A percentile compares a stretch with the other conserved stretches of the same genome.
Conservation (phyloP, 129 eudicot genomes). For the Centrapalus pauciflorus region DNA sequence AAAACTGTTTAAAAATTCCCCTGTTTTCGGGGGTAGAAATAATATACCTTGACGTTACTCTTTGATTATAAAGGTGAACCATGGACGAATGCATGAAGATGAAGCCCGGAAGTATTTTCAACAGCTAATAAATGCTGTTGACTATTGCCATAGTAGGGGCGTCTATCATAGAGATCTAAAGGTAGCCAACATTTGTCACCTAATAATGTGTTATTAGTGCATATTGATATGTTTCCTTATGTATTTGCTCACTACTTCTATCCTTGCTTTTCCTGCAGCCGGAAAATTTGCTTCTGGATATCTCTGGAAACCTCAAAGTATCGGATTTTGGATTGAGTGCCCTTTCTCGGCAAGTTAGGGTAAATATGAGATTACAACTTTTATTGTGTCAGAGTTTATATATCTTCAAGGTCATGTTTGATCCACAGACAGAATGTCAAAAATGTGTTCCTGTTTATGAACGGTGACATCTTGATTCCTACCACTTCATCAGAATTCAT, state of each 20-base stretch:
- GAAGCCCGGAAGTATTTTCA: conserved; percentile 95
- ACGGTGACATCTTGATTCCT: not conserved
- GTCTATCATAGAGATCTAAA: conserved; percentile 94
- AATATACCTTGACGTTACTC: not conserved
- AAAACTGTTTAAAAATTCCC: not conserved
- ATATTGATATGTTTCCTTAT: not conserved
- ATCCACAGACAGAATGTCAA: not conserved
- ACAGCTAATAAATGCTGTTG: conserved; percentile 92
- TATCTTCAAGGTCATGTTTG: not conserved
- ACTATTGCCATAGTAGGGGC: conserved; percentile 98
- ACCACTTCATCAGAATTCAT: not conserved
- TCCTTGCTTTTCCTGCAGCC: conserved; percentile 49
- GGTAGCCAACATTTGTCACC: conserved; percentile 32
- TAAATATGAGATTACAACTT: conserved; percentile 22
- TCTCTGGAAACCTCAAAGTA: conserved; percentile 88
- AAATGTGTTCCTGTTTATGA: not conserved
- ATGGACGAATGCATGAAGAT: conserved; percentile 93
- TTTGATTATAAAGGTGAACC: conserved; percentile 54
- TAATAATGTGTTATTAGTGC: conserved; percentile 2
- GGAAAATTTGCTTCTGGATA: conserved; percentile 85
- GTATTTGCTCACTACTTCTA: not conserved
- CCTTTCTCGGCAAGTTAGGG: conserved; percentile 91
- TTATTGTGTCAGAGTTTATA: not conserved
- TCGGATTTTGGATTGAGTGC: conserved; percentile 99
- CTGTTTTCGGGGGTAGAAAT: not conserved